Evolutionary conservation across 768 basidiomycete genomes (phyloP), one percentile per base, ranked within the genome.

Genomic region (Dioszegia hungarica): DNA sequence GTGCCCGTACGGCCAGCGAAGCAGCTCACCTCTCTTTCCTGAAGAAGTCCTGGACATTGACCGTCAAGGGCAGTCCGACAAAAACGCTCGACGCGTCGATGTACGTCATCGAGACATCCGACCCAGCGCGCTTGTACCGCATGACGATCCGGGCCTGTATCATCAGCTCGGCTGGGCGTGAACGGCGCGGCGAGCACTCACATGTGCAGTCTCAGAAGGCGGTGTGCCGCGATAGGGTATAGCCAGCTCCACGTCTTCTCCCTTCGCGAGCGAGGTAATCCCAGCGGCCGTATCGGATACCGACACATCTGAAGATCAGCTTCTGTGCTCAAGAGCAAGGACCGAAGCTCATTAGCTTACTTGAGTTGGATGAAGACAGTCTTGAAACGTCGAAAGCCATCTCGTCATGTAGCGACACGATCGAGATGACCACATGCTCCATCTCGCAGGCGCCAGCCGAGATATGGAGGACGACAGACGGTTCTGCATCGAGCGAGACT

Each of bases 41-140:
- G 80, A 98, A 97, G 76, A 90, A 93, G 73, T 99, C 95, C 76
- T 97, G 89, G 0, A 98, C 94, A 56, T 93, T 95, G 56, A 97
- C 88, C 2, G 87, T 84, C 40, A 99, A 80, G 0, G 94, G 93
- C 3, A 97, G 79, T 0, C 86, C 81, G 6, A 86, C 84, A 14
- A 82, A 79, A 3, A 73, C 47, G 24, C 15, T 59, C 51, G 64
- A 61, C 10, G 45, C 56, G 37, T 67, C 63, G 24, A 61, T 58
- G 31, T 53, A 68, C 25, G 39, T 45, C 50, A 63, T 45, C 0
- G 44, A 9, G 0, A 1, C 15, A 2, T 33, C 61, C 14, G 54
- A 56, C 1, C 49, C 62, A 5, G 66, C 68, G 0, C 34, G 5
- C 1, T 88, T 88, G 5, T 95, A 98, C 48, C 85, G 83, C 17